phyloP scores from a whole-genome alignment of 208 protist genomes.

The Leishmania guyanensis region DNA sequence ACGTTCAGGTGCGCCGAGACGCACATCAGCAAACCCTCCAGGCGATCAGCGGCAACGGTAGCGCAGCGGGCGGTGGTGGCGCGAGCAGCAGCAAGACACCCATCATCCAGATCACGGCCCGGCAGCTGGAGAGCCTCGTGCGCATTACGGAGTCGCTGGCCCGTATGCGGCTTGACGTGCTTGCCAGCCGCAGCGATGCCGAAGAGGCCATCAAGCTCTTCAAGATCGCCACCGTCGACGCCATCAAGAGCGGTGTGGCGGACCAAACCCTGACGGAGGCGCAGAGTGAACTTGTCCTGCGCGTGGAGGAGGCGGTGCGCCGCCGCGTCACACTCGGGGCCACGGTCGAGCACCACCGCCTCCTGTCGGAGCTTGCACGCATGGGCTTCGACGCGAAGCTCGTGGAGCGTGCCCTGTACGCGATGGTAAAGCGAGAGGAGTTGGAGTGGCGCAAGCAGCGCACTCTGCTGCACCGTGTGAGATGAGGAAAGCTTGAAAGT shows the following conservation, averaged over 20 bases:
- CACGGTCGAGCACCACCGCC: constrained; percentile 83
- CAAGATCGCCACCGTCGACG: constrained; percentile 94
- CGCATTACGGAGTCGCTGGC: constrained; percentile 98
- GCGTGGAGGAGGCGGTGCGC: constrained; percentile 85
- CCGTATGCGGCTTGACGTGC: constrained; percentile 93
- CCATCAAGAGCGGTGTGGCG: constrained; percentile 81
- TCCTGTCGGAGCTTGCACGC: constrained; percentile 77
- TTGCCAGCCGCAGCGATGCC: constrained; percentile 91
- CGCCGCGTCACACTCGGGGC: constrained; percentile 82
- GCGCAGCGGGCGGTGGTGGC: constrained; percentile 14
- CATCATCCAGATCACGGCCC: constrained; percentile 96
- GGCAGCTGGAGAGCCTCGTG: constrained; percentile 95
- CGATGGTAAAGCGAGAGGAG: constrained; percentile 90
- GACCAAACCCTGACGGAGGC: constrained; percentile 83
- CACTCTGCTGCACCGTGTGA: constrained; percentile 70
- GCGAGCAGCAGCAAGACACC: constrained; percentile 44
- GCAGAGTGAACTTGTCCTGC: constrained; percentile 82
- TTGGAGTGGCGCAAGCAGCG: constrained; percentile 92
- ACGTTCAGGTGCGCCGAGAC: constrained; percentile 93
- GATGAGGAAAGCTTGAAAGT: constrained; percentile 25
- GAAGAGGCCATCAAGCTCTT: constrained; percentile 97
- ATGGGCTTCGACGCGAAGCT: constrained; percentile 87
- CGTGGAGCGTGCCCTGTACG: constrained; percentile 85
- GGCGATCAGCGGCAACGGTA: constrained; percentile 27
- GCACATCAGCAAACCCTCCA: constrained; percentile 81